These are phyloP conservation scores for Brasenia schreberi DNA, from an alignment of 164 flowering plant species.

Conservation along the genomic window DNA sequence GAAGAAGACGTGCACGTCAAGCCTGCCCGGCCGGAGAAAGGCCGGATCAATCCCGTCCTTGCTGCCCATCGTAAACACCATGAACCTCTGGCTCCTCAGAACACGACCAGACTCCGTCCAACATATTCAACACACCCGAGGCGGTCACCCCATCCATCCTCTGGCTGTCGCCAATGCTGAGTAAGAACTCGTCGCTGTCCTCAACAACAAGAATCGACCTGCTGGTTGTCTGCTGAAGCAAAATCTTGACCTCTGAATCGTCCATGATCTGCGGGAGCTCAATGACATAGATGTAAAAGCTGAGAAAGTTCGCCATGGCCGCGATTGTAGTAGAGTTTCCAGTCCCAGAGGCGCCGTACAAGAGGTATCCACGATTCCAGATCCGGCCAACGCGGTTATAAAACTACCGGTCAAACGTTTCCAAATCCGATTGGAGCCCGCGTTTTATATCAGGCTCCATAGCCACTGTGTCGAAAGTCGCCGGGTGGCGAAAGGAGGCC, in stretches of 20 bases:
- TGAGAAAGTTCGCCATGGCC: slow-evolving; percentile 63
- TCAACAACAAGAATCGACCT: slow-evolving; percentile 56
- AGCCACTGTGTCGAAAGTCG: slow-evolving; percentile 57
- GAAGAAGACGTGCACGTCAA: slow-evolving; percentile 71
- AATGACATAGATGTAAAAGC: slow-evolving; percentile 59
- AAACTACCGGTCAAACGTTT: slow-evolving; percentile 49
- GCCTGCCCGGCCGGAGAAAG: slow-evolving; percentile 67
- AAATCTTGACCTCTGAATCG: slow-evolving; percentile 50
- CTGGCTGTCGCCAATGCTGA: not conserved
- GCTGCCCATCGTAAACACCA: slow-evolving; percentile 65
- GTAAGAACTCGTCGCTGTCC: slow-evolving; percentile 47
- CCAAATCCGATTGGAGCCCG: slow-evolving; percentile 61
- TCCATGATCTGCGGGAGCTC: slow-evolving; percentile 34
- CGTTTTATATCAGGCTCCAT: slow-evolving; percentile 66
- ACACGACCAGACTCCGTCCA: slow-evolving; percentile 73
- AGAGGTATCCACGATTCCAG: slow-evolving; percentile 73
- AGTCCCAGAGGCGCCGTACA: slow-evolving; percentile 69
- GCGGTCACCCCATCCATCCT: slow-evolving; percentile 14
- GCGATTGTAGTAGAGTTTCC: slow-evolving; percentile 75
- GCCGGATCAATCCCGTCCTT: slow-evolving; percentile 43
- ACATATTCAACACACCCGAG: slow-evolving; percentile 51
- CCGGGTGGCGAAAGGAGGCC: slow-evolving; percentile 59
- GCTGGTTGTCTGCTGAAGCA: slow-evolving; percentile 37
- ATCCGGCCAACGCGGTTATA: slow-evolving; percentile 73
- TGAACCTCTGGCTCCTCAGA: slow-evolving; percentile 76